Conservation (phyloP, 345 rosid genomes). For the Moricandia arvensis region DNA sequence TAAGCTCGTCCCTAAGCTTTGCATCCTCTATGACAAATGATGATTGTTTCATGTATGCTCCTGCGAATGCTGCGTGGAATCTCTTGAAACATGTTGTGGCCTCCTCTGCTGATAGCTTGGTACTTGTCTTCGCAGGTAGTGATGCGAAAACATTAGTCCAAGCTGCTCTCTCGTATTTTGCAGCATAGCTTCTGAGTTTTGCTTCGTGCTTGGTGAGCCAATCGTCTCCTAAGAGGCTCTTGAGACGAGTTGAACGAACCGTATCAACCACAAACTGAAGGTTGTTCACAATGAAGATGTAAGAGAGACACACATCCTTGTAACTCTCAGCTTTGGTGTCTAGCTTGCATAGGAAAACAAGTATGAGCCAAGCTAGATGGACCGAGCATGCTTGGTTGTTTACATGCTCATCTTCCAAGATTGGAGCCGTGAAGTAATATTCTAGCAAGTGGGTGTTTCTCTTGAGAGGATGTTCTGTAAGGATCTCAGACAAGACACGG, state of each 20-base stretch:
- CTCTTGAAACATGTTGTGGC: conserved; percentile 51
- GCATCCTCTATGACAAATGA: conserved; percentile 51
- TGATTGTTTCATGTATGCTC: conserved; percentile 56
- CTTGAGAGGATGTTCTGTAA: conserved; percentile 47
- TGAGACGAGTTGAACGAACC: conserved; percentile 50
- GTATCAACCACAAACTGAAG: conserved; percentile 50
- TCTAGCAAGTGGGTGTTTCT: conserved; percentile 46
- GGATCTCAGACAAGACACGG: conserved; percentile 48
- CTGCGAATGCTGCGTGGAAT: conserved; percentile 63
- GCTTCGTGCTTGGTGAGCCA: conserved; percentile 58
- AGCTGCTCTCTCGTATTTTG: conserved; percentile 57
- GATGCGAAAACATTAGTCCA: conserved; percentile 60
- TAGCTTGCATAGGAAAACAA: conserved; percentile 70
- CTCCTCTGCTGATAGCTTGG: conserved; percentile 36
- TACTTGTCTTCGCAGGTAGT: conserved; percentile 40
- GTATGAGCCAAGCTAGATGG: conserved; percentile 66
- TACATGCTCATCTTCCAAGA: conserved; percentile 33
- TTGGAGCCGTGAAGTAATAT: conserved; percentile 48
- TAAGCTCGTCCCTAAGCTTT: conserved; percentile 58
- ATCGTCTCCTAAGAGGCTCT: conserved; percentile 60
- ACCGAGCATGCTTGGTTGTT: conserved; percentile 36
- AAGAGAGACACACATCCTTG: conserved; percentile 61
- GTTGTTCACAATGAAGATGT: conserved; percentile 78
- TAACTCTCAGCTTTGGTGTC: conserved; percentile 58
- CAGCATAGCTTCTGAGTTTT: conserved; percentile 54